Evolutionary conservation across 306 rosid genomes (phyloP), one percentile per base, ranked within the genome.

Genomic region (Quillaja saponaria): DNA sequence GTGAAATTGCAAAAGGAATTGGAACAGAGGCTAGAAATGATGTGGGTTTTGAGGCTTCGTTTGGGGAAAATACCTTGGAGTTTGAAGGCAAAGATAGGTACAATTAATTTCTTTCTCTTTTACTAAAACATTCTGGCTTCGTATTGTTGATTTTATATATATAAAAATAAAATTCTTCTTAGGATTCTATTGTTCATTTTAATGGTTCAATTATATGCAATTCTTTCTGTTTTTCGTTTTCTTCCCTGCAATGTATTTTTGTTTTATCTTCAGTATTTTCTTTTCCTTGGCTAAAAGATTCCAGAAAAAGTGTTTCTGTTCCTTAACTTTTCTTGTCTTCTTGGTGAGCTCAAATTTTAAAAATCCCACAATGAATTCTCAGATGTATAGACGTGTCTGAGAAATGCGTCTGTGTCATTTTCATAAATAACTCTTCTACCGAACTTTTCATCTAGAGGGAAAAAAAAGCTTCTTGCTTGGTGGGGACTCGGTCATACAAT

Each of bases 81-180:
- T n/a, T 72, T 42, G 82, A 87, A 21, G 60, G 44, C 63, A 66
- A 79, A 62, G 79, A 82, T 45, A 85, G 96, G 97, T 91, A 78
- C 19, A 25, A 40, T 57, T 61, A 28, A 6, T 2, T 6, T 59
- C 59, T 15, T 31, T 46, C 7, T 0, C 60, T 33, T 34, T 49
- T n/a, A 42, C 34, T 52, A 19, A 57, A 44, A 18, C 46, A 50
- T 59, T 15, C n/a, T n/a, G n/a, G n/a, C n/a, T n/a, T n/a, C n/a
- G n/a, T n/a, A n/a, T n/a, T n/a, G n/a, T n/a, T n/a, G n/a, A n/a
- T n/a, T n/a, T n/a, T n/a, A n/a, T n/a, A n/a, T n/a, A n/a, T n/a
- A n/a, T n/a, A n/a, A n/a, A n/a, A n/a, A n/a, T n/a, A n/a, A n/a
- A n/a, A n/a, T n/a, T n/a, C n/a, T n/a, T n/a, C n/a, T n/a, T n/a